These are phyloP conservation scores for Pyricularia grisea DNA, from an alignment of 2,329 filamentous ascomycete species.

Conservation along the genomic window DNA sequence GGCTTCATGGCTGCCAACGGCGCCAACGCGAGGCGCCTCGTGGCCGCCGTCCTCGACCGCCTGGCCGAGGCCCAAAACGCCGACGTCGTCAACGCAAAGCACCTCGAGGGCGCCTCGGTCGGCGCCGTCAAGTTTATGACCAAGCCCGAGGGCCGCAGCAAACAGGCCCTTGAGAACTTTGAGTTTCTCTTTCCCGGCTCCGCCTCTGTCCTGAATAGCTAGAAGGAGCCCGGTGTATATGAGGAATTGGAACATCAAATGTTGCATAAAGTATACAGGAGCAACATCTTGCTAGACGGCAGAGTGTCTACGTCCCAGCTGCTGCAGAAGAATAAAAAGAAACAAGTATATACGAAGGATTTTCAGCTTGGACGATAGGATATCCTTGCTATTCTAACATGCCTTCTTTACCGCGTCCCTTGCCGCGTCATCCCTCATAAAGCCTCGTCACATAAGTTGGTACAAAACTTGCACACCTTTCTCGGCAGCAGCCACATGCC, in stretches of 20 bases:
- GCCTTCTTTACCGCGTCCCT: not conserved
- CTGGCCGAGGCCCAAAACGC: constrained; percentile 68
- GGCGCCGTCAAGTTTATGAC: constrained; percentile 78
- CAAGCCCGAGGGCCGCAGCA: constrained; percentile 61
- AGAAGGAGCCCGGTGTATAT: not conserved
- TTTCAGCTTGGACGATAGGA: not conserved
- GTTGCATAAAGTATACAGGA: not conserved
- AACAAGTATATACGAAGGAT: not conserved
- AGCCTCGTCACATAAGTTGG: constrained; percentile 44
- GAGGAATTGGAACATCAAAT: not conserved
- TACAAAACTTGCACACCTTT: constrained; percentile 59
- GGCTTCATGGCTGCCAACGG: constrained; percentile 91
- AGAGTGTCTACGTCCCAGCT: not conserved
- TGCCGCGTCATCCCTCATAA: not conserved
- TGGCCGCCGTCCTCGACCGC: constrained; percentile 81
- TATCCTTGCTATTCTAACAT: not conserved
- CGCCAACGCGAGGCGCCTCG: constrained; percentile 74
- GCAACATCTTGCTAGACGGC: not conserved
- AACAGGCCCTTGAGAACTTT: constrained; percentile 69
- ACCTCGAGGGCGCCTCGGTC: constrained; percentile 66
- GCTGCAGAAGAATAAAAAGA: not conserved
- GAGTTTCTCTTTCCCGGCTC: constrained; percentile 84
- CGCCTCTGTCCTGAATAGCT: constrained; percentile 31
- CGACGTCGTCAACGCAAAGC: constrained; percentile 70
- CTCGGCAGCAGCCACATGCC: constrained; percentile 67